These are phyloP conservation scores for Colletotrichum horii DNA, from an alignment of 2,329 filamentous ascomycete species.

Conservation along the genomic window DNA sequence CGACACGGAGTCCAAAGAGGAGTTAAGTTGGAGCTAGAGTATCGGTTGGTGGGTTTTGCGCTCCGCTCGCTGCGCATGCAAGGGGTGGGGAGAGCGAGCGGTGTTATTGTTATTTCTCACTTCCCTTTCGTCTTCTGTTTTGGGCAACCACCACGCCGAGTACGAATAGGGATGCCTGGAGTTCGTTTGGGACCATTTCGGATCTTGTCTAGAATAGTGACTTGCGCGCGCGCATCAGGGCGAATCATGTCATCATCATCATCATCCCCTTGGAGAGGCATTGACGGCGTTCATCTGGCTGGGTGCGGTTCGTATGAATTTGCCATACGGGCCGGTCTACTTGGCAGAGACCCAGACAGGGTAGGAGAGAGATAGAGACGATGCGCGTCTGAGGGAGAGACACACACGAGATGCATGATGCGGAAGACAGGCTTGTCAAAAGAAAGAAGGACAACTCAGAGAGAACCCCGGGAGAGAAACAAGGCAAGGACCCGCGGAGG, in stretches of 20 bases:
- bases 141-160: neutral
- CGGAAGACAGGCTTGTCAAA: neutral
- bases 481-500: neutral
- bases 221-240: neutral
- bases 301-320: neutral
- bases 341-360: neutral
- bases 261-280: neutral
- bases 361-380: neutral
- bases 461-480: neutral
- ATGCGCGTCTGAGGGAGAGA: neutral
- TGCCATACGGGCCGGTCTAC: neutral
- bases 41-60: neutral
- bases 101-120: neutral
- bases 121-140: neutral
- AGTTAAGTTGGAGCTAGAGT: neutral
- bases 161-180: neutral
- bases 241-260: constrained; percentile 4
- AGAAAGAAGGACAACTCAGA: neutral
- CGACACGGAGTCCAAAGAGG: neutral
- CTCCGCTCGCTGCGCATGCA: constrained; percentile 1
- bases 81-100: neutral
- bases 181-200: neutral
- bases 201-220: constrained; percentile 2
- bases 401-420: neutral
- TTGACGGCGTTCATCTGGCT: neutral